Evolutionary conservation across 495 filamentous ascomycete genomes (phyloP).

Genomic region (Monascus purpureus): DNA sequence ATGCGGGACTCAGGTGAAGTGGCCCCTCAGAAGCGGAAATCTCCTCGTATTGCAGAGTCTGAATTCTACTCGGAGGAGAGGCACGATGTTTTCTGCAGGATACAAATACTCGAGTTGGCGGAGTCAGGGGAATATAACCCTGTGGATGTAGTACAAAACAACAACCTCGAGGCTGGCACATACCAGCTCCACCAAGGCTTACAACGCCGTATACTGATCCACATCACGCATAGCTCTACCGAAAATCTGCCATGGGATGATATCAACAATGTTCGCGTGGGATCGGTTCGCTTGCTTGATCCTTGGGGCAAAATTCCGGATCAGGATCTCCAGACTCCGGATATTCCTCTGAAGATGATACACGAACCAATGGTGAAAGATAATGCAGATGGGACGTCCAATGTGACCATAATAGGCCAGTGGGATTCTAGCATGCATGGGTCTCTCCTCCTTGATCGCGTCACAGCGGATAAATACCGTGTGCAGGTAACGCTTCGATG

Average conservation of each 20-base stretch:
- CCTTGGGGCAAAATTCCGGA: conserved; percentile 73
- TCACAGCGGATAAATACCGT: conserved; percentile 78
- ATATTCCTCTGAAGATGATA: conserved; percentile 63
- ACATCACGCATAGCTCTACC: conserved; percentile 75
- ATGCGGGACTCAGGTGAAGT: conserved; percentile 57
- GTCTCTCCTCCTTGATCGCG: conserved; percentile 77
- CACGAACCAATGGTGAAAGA: conserved; percentile 60
- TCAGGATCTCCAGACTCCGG: conserved; percentile 50
- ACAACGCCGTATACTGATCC: conserved; percentile 77
- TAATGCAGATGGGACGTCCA: conserved; percentile 85
- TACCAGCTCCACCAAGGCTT: conserved; percentile 94
- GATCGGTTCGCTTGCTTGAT: conserved; percentile 69
- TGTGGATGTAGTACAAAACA: conserved; percentile 81
- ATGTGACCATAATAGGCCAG: conserved; percentile 70
- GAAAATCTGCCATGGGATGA: conserved; percentile 79
- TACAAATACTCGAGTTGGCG: conserved; percentile 80
- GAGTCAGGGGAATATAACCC: conserved; percentile 85
- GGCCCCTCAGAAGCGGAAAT: conserved; percentile 40
- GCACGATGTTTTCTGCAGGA: conserved; percentile 79
- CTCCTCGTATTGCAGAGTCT: conserved; percentile 68
- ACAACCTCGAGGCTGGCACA: conserved; percentile 65
- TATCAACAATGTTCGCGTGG: conserved; percentile 57
- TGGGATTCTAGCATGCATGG: conserved; percentile 94
- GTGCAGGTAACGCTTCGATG: conserved; percentile 78
- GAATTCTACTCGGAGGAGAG: conserved; percentile 88